Base-by-base conservation (phyloP, 129 eudicot species). In the Heracleum sosnowskyi region DNA sequence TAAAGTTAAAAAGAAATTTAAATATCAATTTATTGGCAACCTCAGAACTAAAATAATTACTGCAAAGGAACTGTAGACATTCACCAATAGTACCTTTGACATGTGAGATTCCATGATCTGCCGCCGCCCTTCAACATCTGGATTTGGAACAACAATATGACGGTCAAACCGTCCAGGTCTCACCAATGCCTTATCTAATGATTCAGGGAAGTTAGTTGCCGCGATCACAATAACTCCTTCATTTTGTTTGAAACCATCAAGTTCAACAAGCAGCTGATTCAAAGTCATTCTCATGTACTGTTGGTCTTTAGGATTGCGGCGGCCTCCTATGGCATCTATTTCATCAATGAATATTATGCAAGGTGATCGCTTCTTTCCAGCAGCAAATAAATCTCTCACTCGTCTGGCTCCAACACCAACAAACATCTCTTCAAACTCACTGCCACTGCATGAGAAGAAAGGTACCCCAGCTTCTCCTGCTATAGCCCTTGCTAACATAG, bases 381-480 rank as follows among this genome's bases (percentile, higher is more conserved):
- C 96, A 49, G 96, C 73, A 80, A 94, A 94, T 26, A 94, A 93
- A 83, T 94, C 98, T 78, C 98, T 81, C 73, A 94, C 98, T 73
- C 98, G 81, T 3, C 97, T 88, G 36, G 98, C 98, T 31, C 98
- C 98, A 79, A 94, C 97, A 76, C 98, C 98, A 80, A 94, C 98
- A 90, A 94, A 91, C 98, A 94, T 94, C 75, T 94, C 98, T 77
- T 89, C 98, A 80, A 94, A 94, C 82, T 94, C 98, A 78, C 96
- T 89, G 39, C 98, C 98, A 68, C 96, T 89, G 86, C 96, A 89
- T 18, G 97, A 89, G 80, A 94, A 94, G 76, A 94, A 94, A 5
- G 98, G 98, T 10, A 94, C 98, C 22, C 92, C 97, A 20, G 98
- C 97, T 85, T 94, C 98, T 72, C 98, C 98, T 9, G 98, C 98